Conservation (phyloP, 2,329 filamentous ascomycete genomes). For the Sporothrix phasma region DNA sequence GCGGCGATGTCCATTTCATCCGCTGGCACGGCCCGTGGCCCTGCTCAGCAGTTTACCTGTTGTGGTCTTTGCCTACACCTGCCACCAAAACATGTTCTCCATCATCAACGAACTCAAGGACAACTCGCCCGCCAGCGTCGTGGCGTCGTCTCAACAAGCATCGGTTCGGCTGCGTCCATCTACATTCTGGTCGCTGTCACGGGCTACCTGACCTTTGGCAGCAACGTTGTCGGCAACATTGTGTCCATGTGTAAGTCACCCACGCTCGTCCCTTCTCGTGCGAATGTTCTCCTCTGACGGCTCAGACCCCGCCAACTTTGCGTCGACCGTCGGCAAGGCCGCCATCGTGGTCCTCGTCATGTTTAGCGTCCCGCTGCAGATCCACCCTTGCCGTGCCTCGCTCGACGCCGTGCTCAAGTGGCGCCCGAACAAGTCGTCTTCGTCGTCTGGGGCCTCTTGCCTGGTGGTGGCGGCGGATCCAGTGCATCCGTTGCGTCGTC, state of each 20-base stretch:
- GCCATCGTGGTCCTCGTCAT: constrained; percentile 94
- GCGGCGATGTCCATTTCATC: constrained; percentile 63
- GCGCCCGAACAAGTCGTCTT: constrained; percentile 48
- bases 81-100: constrained; percentile 99
- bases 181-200: constrained; percentile 91
- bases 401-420: constrained; percentile 90
- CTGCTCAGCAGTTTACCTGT: constrained; percentile 82
- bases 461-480: constrained; percentile 20
- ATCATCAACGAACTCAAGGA: constrained; percentile 91
- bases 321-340: constrained; percentile 84
- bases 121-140: constrained; percentile 66
- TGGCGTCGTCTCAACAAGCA: constrained; percentile 72
- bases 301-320: constrained; percentile 58
- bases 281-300: background rate
- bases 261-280: background rate
- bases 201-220: constrained; percentile 90
- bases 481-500: constrained; percentile 28
- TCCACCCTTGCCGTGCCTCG: constrained; percentile 92
- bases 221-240: constrained; percentile 83
- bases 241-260: constrained; percentile 69
- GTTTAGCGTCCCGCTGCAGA: constrained; percentile 91
- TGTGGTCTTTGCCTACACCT: constrained; percentile 98
- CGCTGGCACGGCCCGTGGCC: constrained; percentile 70
- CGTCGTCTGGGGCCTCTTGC: constrained; percentile 26
- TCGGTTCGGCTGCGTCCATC: constrained; percentile 75